These are phyloP conservation scores for Betula pendula DNA, from an alignment of 306 rosid species.

Conservation along the genomic window DNA sequence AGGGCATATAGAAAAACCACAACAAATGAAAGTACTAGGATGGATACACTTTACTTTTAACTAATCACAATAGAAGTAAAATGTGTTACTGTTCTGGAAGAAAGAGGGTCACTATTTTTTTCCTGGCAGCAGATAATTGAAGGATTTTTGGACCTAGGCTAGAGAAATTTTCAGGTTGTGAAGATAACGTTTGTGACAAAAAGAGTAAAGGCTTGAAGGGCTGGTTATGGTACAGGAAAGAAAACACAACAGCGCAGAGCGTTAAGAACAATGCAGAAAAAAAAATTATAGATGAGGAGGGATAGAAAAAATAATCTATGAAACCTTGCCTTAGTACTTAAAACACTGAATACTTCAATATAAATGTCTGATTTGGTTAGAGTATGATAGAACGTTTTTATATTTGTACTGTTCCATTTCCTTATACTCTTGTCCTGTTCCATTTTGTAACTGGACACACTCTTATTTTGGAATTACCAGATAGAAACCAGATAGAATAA, in stretches of 20 bases:
- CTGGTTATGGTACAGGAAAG: neutral
- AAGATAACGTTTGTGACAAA: neutral
- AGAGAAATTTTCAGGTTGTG: neutral
- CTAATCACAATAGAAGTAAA: neutral
- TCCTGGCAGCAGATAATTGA: neutral
- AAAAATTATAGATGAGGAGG: neutral
- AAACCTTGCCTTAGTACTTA: neutral
- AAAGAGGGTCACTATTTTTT: neutral
- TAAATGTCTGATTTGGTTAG: too few relatives aligned
- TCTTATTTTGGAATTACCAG: too few relatives aligned
- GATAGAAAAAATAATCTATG: neutral
- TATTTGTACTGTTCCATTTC: too few relatives aligned
- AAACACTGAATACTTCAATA: too few relatives aligned
- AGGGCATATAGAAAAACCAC: slow-evolving; percentile 1
- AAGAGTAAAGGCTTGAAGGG: neutral
- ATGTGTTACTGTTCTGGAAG: neutral
- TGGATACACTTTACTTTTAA: neutral
- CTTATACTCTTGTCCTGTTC: too few relatives aligned
- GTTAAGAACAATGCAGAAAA: neutral
- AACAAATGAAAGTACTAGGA: neutral
- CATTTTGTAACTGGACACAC: too few relatives aligned
- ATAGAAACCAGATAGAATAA: too few relatives aligned
- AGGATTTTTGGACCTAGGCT: neutral
- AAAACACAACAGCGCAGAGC: neutral
- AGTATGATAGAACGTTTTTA: too few relatives aligned